Base-by-base conservation (phyloP, 345 rosid species). In the Hibiscus mutabilis region DNA sequence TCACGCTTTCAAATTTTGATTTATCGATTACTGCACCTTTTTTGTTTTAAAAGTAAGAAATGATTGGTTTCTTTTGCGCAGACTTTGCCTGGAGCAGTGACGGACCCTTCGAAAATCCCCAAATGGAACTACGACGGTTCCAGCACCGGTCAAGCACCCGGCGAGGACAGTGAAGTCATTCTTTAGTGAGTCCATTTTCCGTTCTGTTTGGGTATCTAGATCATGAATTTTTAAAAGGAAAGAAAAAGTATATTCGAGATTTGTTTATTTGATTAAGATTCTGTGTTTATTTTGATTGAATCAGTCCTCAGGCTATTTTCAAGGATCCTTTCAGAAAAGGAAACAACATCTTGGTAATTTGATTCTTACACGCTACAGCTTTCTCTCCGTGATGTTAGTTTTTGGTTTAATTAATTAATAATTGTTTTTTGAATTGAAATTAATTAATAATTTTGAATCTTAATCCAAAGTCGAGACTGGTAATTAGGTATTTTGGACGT, bases 101-200 rank as follows among this genome's bases (percentile, higher is more conserved):
- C 71, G 14, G 92, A 87, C 56, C 94, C 97, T 37, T 37, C 89
- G 0, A 75, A 82, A 67, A 84, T 91, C 1, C 97, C 97, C 5
- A 87, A 86, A 69, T 91, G 97, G 97, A 91, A 91, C 81, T 91
- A 84, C 60, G 97, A 91, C 57, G 94, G 97, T 7, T 87, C 94
- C 19, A 89, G 94, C 78, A 91, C 97, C 0, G 68, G 77, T 18
- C 97, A 91, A 70, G 95, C 97, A 21, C 87, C 88, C 2, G 92
- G 95, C 0, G 83, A 87, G 0, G 91, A 91, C 81, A 87, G 95
- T 70, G 97, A 91, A 75, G 97, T 89, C 72, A 91, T 91, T 69
- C 53, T 91, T 25, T 60, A 84, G 95, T 91, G 80, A 19, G 92
- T 86, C 12, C 16, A 55, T 9, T 8, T 51, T 35, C 24, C 40